phyloP scores from a whole-genome alignment of 2,329 filamentous ascomycete genomes.

The Colletotrichum kahawae region DNA sequence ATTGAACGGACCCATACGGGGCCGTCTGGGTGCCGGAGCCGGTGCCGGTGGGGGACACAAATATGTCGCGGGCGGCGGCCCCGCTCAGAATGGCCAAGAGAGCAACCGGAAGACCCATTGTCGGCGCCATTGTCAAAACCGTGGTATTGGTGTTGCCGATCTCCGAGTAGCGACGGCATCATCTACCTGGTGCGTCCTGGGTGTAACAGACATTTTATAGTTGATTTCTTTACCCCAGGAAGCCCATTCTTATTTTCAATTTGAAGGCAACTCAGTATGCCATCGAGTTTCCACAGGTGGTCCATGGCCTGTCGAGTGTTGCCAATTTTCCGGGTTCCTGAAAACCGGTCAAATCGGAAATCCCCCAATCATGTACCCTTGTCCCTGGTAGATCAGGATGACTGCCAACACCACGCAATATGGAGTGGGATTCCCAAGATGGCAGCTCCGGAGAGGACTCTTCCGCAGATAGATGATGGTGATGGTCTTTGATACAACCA shows the following conservation, averaged over 20 bases:
- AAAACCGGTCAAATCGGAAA: neutral
- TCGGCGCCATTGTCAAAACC: neutral
- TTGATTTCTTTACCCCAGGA: neutral
- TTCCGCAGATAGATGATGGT: slow-evolving; percentile 6
- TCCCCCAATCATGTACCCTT: slow-evolving; percentile 14
- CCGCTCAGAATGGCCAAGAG: neutral
- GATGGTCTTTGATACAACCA: neutral
- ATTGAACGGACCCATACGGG: slow-evolving; percentile 46
- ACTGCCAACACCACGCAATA: neutral
- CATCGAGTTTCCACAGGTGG: neutral
- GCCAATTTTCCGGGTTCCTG: neutral
- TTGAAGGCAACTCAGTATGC: neutral
- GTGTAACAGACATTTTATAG: neutral
- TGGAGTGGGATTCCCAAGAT: neutral
- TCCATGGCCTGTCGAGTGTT: neutral
- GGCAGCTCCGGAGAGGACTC: neutral
- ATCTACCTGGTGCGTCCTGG: neutral
- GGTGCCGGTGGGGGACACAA: slow-evolving; percentile 45
- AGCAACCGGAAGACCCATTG: neutral
- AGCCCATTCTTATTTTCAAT: neutral
- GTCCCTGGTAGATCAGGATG: neutral
- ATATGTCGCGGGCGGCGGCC: slow-evolving; percentile 31
- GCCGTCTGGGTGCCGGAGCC: slow-evolving; percentile 38
- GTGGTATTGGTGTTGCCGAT: neutral
- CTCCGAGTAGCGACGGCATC: neutral